Base-by-base conservation (phyloP, 805 yeast species). In the Lipomyces japonicus region DNA sequence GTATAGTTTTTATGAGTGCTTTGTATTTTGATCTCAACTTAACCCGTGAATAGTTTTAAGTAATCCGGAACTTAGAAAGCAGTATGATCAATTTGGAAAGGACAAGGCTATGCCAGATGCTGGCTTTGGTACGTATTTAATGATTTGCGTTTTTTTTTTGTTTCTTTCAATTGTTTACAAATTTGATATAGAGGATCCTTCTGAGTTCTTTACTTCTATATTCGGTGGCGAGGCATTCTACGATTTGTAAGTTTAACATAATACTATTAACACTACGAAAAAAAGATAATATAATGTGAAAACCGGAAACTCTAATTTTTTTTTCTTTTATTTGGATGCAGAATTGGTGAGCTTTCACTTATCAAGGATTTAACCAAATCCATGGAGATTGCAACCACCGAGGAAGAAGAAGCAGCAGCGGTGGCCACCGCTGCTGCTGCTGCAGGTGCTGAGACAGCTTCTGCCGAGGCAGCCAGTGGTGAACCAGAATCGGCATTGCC, bases 211-310 rank as follows among this genome's bases (percentile, higher is more conserved):
- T 68, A 77, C 84, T 25, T 75, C 76, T 64, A 86, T 93, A 32
- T 93, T 89, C 68, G 96, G 96, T 39, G 96, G 96, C 42, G 95
- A 85, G 49, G 95, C 93, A 1, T 89, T 90, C 68, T 77, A 74
- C 30, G 82, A 83, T 42, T 83, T 60, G 66, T 56, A 50, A 23
- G 57, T 45, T 39, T 16, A 34, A 12, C 16, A 14, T 34, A 34
- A 6, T 12, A 16, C 21, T 26, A 12, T 22, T 46, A 3, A 26
- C 37, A 19, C 69, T 69, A 67, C n/a, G 16, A 14, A 6, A 12
- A n/a, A 19, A 34, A 25, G 2, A 28, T 50, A 22, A 69, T 69
- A 7, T 21, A 31, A 16, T 43, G 42, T 42, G n/a, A n/a, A n/a
- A n/a, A n/a, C n/a, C n/a, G n/a, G n/a, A n/a, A n/a, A n/a, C n/a